Evolutionary conservation across 169 alveolate genomes (phyloP).

Genomic region (Cryptosporidium sp.): DNA sequence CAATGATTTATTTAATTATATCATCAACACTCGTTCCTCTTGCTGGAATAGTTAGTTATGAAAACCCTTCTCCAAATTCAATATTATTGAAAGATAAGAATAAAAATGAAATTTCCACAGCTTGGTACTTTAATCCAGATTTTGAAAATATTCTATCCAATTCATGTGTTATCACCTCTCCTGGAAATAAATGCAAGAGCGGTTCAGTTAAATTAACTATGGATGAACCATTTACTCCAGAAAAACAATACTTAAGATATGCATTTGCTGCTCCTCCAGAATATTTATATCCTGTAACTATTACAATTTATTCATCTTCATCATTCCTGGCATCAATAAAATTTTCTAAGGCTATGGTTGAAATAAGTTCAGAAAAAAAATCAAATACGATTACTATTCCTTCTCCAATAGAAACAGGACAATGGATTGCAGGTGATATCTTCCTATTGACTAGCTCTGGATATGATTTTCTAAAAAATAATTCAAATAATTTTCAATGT

Average conservation of each 20-base stretch:
- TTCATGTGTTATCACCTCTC: slow-evolving; percentile 16
- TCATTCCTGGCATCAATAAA: slow-evolving; percentile 37
- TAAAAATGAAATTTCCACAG: slow-evolving; percentile 25
- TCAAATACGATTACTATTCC: slow-evolving; percentile 30
- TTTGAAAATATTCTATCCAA: slow-evolving; percentile 60
- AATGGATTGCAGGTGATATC: slow-evolving; percentile 73
- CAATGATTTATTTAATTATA: slow-evolving; percentile 56
- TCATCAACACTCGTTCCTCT: slow-evolving; percentile 58
- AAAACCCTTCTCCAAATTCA: slow-evolving; percentile 25
- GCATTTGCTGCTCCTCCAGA: slow-evolving; percentile 68
- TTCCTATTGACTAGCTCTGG: slow-evolving; percentile 30
- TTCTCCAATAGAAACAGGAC: slow-evolving; percentile 23
- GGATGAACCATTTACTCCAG: slow-evolving; percentile 36
- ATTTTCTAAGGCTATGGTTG: slow-evolving; percentile 15
- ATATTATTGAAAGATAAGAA: not conserved
- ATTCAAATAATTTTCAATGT: slow-evolving; percentile 15
- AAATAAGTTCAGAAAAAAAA: slow-evolving; percentile 13
- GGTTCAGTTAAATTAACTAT: slow-evolving; percentile 2
- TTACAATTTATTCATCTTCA: slow-evolving; percentile 59
- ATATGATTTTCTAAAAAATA: slow-evolving; percentile 33
- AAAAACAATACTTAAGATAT: slow-evolving; percentile 52
- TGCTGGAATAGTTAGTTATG: slow-evolving; percentile 24
- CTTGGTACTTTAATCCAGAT: slow-evolving; percentile 22
- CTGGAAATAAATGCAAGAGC: slow-evolving; percentile 59
- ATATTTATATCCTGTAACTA: slow-evolving; percentile 34